phyloP scores from a whole-genome alignment of 805 yeast species.

The Soucietia sequanensis region DNA sequence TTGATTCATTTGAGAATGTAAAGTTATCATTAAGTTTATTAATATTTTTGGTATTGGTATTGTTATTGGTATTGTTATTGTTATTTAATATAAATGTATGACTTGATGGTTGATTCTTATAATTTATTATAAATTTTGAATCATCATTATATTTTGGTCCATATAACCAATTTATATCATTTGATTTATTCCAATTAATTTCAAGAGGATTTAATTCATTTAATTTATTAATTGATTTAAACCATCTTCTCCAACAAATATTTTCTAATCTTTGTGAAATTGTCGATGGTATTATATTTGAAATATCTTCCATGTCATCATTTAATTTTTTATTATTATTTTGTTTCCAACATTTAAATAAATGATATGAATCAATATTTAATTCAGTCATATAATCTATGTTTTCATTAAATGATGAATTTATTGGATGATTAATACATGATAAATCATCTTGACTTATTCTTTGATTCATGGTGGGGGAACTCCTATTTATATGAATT shows the following conservation, averaged over 20 bases:
- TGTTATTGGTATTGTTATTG: not conserved
- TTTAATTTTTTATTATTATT: conserved; percentile 18
- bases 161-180: conserved; percentile 54
- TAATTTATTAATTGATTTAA: conserved; percentile 27
- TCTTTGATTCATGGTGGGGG: too few relatives aligned
- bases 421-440: not conserved
- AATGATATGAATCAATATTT: conserved; percentile 13
- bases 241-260: conserved; percentile 40
- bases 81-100: not conserved
- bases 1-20: not conserved
- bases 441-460: conserved; percentile 1
- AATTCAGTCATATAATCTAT: conserved; percentile 28
- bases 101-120: not conserved
- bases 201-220: conserved; percentile 37
- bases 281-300: conserved; percentile 17
- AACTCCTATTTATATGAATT: too few relatives aligned
- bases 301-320: conserved; percentile 17
- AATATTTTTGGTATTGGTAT: too few relatives aligned
- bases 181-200: conserved; percentile 55
- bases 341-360: conserved; percentile 25
- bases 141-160: conserved; percentile 42
- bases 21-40: too few relatives aligned
- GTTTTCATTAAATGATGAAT: conserved; percentile 16
- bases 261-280: conserved; percentile 30
- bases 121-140: conserved; percentile 1